Conservation (phyloP, 805 yeast species). For the Schwanniomyces polymorphus region DNA sequence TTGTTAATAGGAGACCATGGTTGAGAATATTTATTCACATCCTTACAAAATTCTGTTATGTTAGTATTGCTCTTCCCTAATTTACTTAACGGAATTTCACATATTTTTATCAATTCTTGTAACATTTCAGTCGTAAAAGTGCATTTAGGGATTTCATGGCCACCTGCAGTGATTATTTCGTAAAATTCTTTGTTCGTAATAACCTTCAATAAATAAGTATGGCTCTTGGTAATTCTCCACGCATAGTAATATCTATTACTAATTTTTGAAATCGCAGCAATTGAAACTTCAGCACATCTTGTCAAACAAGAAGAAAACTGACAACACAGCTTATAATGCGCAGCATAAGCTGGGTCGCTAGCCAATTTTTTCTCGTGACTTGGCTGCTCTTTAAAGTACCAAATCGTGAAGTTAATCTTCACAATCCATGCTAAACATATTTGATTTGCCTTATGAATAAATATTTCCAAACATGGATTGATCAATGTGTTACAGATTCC, state of each 20-base stretch:
- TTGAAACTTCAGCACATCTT: slow-evolving; percentile 28
- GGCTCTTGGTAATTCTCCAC: slow-evolving; percentile 40
- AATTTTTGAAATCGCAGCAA: slow-evolving; percentile 35
- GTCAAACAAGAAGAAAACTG: slow-evolving; percentile 21
- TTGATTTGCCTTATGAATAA: slow-evolving; percentile 32
- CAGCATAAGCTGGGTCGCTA: slow-evolving; percentile 13
- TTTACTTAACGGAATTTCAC: slow-evolving; percentile 22
- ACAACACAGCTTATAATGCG: slow-evolving; percentile 17
- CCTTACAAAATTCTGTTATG: background rate
- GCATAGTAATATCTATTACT: slow-evolving; percentile 39
- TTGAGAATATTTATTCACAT: background rate
- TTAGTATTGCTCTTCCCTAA: slow-evolving; percentile 16
- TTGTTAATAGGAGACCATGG: background rate
- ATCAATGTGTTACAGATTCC: slow-evolving; percentile 39
- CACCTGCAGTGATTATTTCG: slow-evolving; percentile 16
- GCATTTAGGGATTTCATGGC: slow-evolving; percentile 10
- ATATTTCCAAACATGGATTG: slow-evolving; percentile 33
- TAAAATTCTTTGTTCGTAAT: slow-evolving; percentile 31
- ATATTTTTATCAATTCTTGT: slow-evolving; percentile 24
- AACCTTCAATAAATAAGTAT: slow-evolving; percentile 27
- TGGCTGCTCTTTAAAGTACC: slow-evolving; percentile 16
- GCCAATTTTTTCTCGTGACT: slow-evolving; percentile 19
- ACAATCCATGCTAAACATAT: slow-evolving; percentile 28
- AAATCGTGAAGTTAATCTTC: slow-evolving; percentile 28
- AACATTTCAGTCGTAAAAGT: slow-evolving; percentile 20